Evolutionary conservation across 768 basidiomycete species (phyloP), one percentile per base, ranked within the genome.

Genomic region (Clavaria fumosa): DNA sequence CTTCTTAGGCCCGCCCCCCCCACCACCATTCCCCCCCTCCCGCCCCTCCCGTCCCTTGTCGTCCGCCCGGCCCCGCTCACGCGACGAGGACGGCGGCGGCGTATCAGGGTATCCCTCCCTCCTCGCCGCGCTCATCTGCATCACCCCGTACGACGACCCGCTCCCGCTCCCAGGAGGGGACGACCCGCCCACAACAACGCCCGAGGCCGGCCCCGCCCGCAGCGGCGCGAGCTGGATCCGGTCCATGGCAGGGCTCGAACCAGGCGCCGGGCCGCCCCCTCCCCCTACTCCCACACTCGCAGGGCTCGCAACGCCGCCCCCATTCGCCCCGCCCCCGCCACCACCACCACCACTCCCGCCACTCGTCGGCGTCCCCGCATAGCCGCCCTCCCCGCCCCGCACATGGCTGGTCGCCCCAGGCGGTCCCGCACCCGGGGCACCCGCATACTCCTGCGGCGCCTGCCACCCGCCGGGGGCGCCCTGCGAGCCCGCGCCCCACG

Each of bases 201-300:
- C 31, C 44, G 41, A 47, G 49, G 36, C 24, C n/a, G n/a, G 12
- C 27, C 38, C 44, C 1, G 49, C 49, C 17, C 68, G 32, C 47
- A 78, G 47, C 41, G 75, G 75, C 30, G 73, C 71, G 2, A 76
- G 58, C 54, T 73, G 70, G 37, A 74, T 71, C 36, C 70, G 47
- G 42, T 64, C 67, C 5, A 48, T 47, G 9, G 51, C 44, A 38
- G n/a, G n/a, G n/a, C n/a, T n/a, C n/a, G n/a, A n/a, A n/a, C n/a
- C n/a, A n/a, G n/a, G n/a, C n/a, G n/a, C n/a, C n/a, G n/a, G n/a
- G n/a, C n/a, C n/a, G n/a, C n/a, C n/a, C n/a, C n/a, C n/a, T n/a
- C n/a, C n/a, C n/a, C n/a, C n/a, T n/a, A n/a, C n/a, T n/a, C n/a
- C n/a, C n/a, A n/a, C n/a, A n/a, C n/a, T n/a, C n/a, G n/a, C n/a